Evolutionary conservation across 1,139 yeast genomes (phyloP).

Genomic region (Candida sp.): DNA sequence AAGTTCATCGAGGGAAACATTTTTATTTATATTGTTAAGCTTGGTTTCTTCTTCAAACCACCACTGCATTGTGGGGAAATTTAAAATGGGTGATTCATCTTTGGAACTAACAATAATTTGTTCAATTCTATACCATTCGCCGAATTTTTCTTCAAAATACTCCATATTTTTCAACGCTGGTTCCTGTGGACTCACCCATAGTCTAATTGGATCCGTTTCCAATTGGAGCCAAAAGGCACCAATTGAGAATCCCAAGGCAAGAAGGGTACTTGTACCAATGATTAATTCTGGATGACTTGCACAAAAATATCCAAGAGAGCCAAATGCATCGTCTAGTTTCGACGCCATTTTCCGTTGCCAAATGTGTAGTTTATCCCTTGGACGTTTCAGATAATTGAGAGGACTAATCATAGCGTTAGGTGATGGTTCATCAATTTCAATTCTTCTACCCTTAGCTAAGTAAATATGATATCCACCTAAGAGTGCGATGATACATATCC

Average conservation of each 20-base stretch:
- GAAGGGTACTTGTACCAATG: conserved; percentile 40
- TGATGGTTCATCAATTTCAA: conserved; percentile 11
- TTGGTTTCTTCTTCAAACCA: conserved; percentile 78
- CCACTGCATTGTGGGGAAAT: conserved; percentile 74
- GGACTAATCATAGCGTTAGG: conserved; percentile 16
- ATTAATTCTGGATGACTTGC: conserved; percentile 57
- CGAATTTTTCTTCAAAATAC: conserved; percentile 76
- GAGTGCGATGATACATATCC: conserved; percentile 33
- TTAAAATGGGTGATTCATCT: conserved; percentile 51
- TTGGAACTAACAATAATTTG: conserved; percentile 77
- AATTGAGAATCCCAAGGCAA: conserved; percentile 45
- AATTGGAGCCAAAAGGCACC: conserved; percentile 55
- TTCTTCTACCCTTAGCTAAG: conserved; percentile 15
- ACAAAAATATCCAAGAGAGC: conserved; percentile 48
- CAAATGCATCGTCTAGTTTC: conserved; percentile 33
- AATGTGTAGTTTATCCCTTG: conserved; percentile 6
- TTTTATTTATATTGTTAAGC: conserved; percentile 30
- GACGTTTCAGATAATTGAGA: conserved; percentile 10
- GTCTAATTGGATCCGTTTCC: conserved; percentile 74
- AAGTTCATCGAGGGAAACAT: conserved; percentile 52
- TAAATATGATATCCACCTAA: conserved; percentile 40
- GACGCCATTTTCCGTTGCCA: conserved; percentile 12
- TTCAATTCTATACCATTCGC: conserved; percentile 89
- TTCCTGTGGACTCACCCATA: conserved; percentile 90
- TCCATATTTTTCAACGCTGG: conserved; percentile 68